Base-by-base conservation (phyloP, 164 flowering plant species). In the Buxus sempervirens region DNA sequence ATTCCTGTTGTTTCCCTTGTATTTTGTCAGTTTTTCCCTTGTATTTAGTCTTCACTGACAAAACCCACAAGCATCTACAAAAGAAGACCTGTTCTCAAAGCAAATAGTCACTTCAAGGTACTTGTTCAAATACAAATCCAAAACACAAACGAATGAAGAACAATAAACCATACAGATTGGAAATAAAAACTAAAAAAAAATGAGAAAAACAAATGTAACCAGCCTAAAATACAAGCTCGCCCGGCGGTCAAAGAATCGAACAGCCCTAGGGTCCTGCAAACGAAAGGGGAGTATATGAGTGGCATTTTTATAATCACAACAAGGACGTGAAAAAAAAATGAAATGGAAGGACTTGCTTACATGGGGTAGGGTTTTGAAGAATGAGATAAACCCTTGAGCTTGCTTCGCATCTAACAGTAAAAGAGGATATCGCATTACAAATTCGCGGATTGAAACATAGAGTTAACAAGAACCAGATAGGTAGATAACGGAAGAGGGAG, bases 351-450 rank as follows among this genome's bases (percentile, higher is more conserved):
- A 4, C 15, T 16, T 27, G 69, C 83, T 81, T 79, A 95, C 98
- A 59, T 69, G 63, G 63, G 96, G 90, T 68, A 95, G 86, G 82
- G 85, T 84, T 84, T 87, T 90, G 86, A 86, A 90, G 82, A 92
- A 90, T 20, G 96, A 82, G 38, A 92, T 88, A 79, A 95, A 95
- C 81, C 99, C 98, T 80, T 87, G 99, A 64, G 98, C 95, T 82
- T 95, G 99, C 78, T 82, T 93, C 12, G 93, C 92, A 82, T 95
- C 99, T 94, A 32, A 64, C 56, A 70, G 67, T 55, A 32, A 63
- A 0, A 36, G 67, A 51, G 58, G 56, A 32, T 48, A 51, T 54
- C 27, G 0, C 54, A 5, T 32, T 48, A 19, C 15, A 2, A 60
- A 4, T 20, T 58, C 20, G 20, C 12, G 32, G n/a, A 59, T 0